Evolutionary conservation across 371 early-diverging fungal genomes (phyloP).

Genomic region (Mucor irregularis): DNA sequence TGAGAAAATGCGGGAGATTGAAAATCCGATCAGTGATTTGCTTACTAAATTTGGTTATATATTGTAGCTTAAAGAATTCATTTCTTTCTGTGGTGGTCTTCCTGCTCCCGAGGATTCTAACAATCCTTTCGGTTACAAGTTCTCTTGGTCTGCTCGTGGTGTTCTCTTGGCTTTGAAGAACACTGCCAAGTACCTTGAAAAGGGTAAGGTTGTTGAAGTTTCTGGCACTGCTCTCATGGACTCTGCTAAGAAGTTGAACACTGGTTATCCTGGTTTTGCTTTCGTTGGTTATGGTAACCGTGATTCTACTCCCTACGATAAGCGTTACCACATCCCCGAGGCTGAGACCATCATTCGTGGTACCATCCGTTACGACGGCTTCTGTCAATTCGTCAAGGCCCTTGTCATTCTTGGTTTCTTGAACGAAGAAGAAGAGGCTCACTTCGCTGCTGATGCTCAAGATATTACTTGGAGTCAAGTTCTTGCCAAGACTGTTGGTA

Average conservation of each 20-base stretch:
- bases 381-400: slow-evolving; percentile 90
- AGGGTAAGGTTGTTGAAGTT: slow-evolving; percentile 91
- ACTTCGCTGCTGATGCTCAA: slow-evolving; percentile 54
- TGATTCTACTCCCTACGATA: slow-evolving; percentile 93
- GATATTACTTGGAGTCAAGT: slow-evolving; percentile 81
- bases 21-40: not conserved
- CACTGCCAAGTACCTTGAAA: slow-evolving; percentile 83
- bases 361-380: slow-evolving; percentile 92
- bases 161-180: slow-evolving; percentile 95
- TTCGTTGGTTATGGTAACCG: slow-evolving; percentile 94
- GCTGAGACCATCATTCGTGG: slow-evolving; percentile 94
- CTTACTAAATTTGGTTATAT: not conserved
- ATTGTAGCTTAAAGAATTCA: slow-evolving; percentile 73
- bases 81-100: slow-evolving; percentile 97
- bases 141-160: slow-evolving; percentile 96
- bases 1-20: not conserved
- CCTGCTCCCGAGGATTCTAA: slow-evolving; percentile 97
- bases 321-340: slow-evolving; percentile 95
- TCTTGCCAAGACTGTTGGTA: slow-evolving; percentile 61
- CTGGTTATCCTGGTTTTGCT: slow-evolving; percentile 87
- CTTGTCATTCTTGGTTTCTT: slow-evolving; percentile 93
- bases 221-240: slow-evolving; percentile 87
- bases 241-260: slow-evolving; percentile 84
- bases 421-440: slow-evolving; percentile 71
- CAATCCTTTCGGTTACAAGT: slow-evolving; percentile 99